A percentile compares a stretch with the other conserved stretches of the same genome.
Conservation (phyloP, 2,329 filamentous ascomycete genomes). For the Dryadomyces sulphureus region DNA sequence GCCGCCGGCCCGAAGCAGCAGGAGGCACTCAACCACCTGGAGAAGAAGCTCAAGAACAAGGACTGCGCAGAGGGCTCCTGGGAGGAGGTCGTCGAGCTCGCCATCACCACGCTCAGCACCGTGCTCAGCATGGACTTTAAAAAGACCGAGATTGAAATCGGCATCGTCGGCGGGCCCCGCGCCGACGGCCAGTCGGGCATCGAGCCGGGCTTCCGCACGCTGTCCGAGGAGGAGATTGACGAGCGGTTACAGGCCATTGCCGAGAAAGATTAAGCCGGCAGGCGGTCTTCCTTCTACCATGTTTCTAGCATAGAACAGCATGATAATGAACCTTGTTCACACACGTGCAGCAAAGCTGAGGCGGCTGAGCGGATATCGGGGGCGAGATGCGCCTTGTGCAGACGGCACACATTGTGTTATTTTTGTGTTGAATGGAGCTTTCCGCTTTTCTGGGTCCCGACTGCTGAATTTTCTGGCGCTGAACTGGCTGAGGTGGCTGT, state of each 20-base stretch:
- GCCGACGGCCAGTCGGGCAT: constrained; percentile 72
- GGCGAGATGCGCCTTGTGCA: too few relatives aligned
- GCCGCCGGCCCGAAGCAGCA: constrained; percentile 96
- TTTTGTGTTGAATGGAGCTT: too few relatives aligned
- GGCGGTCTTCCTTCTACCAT: too few relatives aligned
- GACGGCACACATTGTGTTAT: too few relatives aligned
- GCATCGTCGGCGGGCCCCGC: constrained; percentile 82
- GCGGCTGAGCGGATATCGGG: too few relatives aligned
- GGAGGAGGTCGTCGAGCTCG: constrained; percentile 96
- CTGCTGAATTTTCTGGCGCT: too few relatives aligned
- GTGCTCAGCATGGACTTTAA: constrained; percentile 99
- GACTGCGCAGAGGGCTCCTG: constrained; percentile 80
- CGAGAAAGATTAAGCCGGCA: constrained; percentile 65
- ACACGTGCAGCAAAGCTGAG: too few relatives aligned
- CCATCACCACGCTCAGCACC: constrained; percentile 87
- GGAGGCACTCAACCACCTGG: constrained; percentile 93
- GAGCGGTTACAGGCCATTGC: constrained; percentile 95
- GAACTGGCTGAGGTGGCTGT: too few relatives aligned
- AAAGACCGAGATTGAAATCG: constrained; percentile 96
- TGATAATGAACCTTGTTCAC: too few relatives aligned
- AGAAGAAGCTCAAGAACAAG: constrained; percentile 99
- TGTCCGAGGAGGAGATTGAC: constrained; percentile 97
- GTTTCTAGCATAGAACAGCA: too few relatives aligned
- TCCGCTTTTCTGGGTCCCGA: too few relatives aligned
- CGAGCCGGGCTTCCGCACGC: constrained; percentile 63